A percentile compares a stretch with the other conserved stretches of the same genome.
phyloP scores from a whole-genome alignment of 139 green algal species.

The Micractinium sp. region DNA sequence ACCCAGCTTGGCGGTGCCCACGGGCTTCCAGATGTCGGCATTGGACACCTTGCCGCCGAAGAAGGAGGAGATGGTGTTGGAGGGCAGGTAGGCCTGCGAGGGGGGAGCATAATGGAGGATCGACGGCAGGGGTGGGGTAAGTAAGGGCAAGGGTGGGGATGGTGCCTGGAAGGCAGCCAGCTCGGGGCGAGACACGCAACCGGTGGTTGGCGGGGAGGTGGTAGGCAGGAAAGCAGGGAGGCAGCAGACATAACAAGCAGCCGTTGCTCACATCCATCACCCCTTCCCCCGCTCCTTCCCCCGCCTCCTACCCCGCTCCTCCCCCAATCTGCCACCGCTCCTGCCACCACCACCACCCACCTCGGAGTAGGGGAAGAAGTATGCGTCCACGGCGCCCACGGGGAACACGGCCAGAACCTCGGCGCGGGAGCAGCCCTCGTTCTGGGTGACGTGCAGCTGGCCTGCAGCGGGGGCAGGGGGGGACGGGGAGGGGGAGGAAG shows the following conservation, averaged over 20 bases:
- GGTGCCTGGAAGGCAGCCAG: background rate
- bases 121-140: background rate
- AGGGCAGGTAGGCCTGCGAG: slow-evolving; percentile 16
- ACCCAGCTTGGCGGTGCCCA: slow-evolving; percentile 4
- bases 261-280: background rate
- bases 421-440: slow-evolving; percentile 15
- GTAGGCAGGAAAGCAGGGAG: background rate
- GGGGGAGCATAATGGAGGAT: background rate
- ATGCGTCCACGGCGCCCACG: background rate
- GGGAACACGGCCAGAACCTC: background rate
- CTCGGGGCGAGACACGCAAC: background rate
- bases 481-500: background rate
- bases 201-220: background rate
- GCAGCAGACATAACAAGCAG: too few species aligned
- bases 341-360: background rate
- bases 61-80: background rate
- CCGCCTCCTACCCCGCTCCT: too few species aligned
- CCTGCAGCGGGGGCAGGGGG: background rate
- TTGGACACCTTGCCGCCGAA: slow-evolving; percentile 3
- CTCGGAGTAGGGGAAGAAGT: slow-evolving; percentile 20
- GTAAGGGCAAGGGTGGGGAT: background rate
- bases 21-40: background rate
- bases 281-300: too few species aligned
- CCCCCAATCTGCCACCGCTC: too few species aligned
- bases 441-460: slow-evolving; percentile 17